A percentile compares a stretch with the other conserved stretches of the same genome.
Conservation (phyloP, 306 rosid genomes). For the Urtica urens region DNA sequence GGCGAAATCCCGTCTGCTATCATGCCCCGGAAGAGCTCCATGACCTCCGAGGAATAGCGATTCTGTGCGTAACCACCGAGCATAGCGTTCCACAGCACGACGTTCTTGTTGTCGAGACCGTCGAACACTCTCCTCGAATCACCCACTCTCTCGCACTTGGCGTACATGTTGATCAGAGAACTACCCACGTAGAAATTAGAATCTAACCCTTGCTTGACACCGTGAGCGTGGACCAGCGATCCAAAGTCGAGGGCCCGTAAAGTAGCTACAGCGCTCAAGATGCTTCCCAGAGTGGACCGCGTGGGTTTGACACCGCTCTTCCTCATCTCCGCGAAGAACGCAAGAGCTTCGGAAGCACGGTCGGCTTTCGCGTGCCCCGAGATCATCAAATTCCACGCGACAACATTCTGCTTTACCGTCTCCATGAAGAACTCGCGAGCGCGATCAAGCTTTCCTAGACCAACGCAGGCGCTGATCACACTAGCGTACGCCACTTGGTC, state of each 20-base stretch:
- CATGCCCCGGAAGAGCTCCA: conserved; percentile 47
- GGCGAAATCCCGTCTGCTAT: conserved; percentile 28
- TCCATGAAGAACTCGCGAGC: conserved; percentile 41
- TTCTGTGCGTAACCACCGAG: conserved; percentile 59
- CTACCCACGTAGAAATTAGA: conserved; percentile 75
- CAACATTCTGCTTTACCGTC: conserved; percentile 42
- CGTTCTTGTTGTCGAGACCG: conserved; percentile 35
- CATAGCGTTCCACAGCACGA: conserved; percentile 75
- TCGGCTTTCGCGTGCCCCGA: conserved; percentile 70
- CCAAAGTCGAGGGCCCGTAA: conserved; percentile 38
- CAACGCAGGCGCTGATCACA: conserved; percentile 43
- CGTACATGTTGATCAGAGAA: conserved; percentile 79
- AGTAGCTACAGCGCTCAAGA: conserved; percentile 55
- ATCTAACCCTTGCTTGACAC: conserved; percentile 55
- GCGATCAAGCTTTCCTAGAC: conserved; percentile 30
- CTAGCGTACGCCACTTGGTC: conserved; percentile 55
- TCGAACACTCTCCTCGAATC: conserved; percentile 46
- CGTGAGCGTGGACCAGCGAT: conserved; percentile 52
- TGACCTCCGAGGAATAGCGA: conserved; percentile 35
- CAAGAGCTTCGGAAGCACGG: conserved; percentile 30
- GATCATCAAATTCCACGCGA: conserved; percentile 86
- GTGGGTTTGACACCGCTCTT: conserved; percentile 41
- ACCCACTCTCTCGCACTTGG: conserved; percentile 41
- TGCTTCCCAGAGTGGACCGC: conserved; percentile 81
- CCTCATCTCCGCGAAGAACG: conserved; percentile 42